Conservation (phyloP, 164 flowering plant genomes). For the Chimonanthus salicifolius region DNA sequence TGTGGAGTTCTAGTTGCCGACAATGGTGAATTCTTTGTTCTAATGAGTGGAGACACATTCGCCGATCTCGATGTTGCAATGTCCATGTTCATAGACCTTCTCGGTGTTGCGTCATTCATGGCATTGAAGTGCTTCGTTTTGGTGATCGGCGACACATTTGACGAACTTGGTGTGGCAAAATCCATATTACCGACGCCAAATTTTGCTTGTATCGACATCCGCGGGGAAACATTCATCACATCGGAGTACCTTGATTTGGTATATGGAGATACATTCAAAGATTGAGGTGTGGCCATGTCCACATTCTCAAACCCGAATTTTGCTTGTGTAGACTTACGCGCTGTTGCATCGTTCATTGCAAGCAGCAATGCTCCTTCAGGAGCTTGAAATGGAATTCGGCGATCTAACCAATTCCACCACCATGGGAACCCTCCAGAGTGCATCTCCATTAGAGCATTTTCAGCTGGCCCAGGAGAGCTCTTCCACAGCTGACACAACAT, state of each 20-base stretch:
- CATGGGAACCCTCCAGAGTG: constrained; percentile 56
- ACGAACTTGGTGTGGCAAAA: constrained; percentile 50
- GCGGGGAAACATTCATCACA: neutral
- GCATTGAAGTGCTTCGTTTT: constrained; percentile 18
- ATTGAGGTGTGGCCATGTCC: neutral
- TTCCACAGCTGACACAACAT: constrained; percentile 40
- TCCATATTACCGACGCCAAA: constrained; percentile 32
- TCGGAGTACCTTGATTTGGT: constrained; percentile 18
- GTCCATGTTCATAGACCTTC: neutral
- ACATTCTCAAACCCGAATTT: neutral
- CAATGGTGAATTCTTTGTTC: constrained; percentile 18
- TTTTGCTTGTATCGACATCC: constrained; percentile 22
- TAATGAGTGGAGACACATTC: constrained; percentile 34
- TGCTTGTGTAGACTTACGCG: constrained; percentile 30
- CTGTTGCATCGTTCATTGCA: constrained; percentile 35
- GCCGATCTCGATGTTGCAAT: constrained; percentile 56
- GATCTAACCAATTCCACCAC: constrained; percentile 96
- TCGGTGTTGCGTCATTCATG: constrained; percentile 11
- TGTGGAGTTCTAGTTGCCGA: constrained; percentile 17
- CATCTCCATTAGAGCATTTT: constrained; percentile 33
- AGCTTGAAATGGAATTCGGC: constrained; percentile 37
- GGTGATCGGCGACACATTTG: constrained; percentile 20
- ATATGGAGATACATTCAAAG: constrained; percentile 6
- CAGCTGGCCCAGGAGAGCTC: constrained; percentile 42
- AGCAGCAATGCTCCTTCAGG: constrained; percentile 23